Evolutionary conservation across 2,329 filamentous ascomycete genomes (phyloP), one percentile per base, ranked within the genome.

Genomic region (Trichoderma pleuroti): DNA sequence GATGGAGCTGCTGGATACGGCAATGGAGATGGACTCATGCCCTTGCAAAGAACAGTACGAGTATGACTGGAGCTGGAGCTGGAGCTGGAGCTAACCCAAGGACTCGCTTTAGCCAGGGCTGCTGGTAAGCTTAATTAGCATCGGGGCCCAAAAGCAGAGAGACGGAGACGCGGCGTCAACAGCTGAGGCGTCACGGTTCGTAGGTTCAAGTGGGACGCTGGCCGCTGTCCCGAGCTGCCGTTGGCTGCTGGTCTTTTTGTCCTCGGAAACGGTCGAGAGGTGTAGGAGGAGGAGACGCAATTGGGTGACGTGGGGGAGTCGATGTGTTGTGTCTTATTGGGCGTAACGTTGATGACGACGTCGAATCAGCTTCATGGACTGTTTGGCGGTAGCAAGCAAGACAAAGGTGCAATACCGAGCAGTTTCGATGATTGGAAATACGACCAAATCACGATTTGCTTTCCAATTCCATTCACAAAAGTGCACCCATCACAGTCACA

Each of bases 121-220:
- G 4, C 26, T 39, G 54, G 54, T 34, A 24, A 59, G 54, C 62
- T 65, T 65, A 34, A 54, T 36, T 26, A 49, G 54, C 52, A 34
- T 18, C 18, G 61, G 42, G 42, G 42, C n/a, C 39, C 42, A 7
- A 52, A 49, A 26, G 24, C 11, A 32, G 42, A 49, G 65, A 24
- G 54, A 36, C 63, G 49, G 65, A 24, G 54, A 36, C 63, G 49
- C 36, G 63, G 65, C 65, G 54, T 68, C 65, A 60, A 60, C 65
- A 49, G 65, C 54, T 68, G 65, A 68, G 65, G 65, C 65, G 65
- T 68, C 65, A 14, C 32, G 10, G 34, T n/a, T 39, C 34, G 56
- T 34, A 7, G 9, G 16, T 14, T 3, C 63, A 52, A 16, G n/a
- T 57, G 26, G 52, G 34, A 67, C 64, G 10, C 36, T 11, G 14